Percentiles rank a stretch among this genome's conserved stretches.
Evolutionary conservation across 176 grass and related monocot genomes (phyloP).

Genomic region (Echinochloa phyllopogon): DNA sequence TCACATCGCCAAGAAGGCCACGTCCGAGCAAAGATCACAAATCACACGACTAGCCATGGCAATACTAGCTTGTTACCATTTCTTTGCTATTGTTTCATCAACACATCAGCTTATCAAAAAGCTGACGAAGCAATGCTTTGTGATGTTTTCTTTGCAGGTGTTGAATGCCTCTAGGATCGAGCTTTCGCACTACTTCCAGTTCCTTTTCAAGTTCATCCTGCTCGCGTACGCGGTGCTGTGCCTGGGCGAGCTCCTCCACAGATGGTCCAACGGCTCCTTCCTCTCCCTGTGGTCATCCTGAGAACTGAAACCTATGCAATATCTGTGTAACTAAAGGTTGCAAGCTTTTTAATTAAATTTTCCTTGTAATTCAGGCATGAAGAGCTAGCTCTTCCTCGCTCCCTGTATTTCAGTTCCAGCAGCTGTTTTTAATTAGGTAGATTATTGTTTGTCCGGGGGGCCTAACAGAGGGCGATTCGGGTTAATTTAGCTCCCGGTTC

Average conservation of each 20-base stretch:
- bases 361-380: not conserved
- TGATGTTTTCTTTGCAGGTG: slow-evolving; percentile 37
- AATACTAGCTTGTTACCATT: not conserved
- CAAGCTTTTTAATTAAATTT: not conserved
- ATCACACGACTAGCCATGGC: slow-evolving; percentile 64
- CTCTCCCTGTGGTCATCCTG: slow-evolving; percentile 45
- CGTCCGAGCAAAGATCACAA: slow-evolving; percentile 44
- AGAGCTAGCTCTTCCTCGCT: not conserved
- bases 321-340: slow-evolving; percentile 13
- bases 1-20: slow-evolving; percentile 38
- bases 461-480: slow-evolving; percentile 22
- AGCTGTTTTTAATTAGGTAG: slow-evolving; percentile 4
- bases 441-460: slow-evolving; percentile 1
- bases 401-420: slow-evolving; percentile 10
- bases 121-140: not conserved
- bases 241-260: slow-evolving; percentile 56
- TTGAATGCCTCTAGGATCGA: slow-evolving; percentile 50
- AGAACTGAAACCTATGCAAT: not conserved
- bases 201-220: slow-evolving; percentile 67
- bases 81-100: not conserved
- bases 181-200: slow-evolving; percentile 60
- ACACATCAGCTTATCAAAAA: not conserved
- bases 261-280: slow-evolving; percentile 48
- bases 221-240: slow-evolving; percentile 62
- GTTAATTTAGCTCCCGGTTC: not conserved